A percentile compares a stretch with the other conserved stretches of the same genome.
Evolutionary conservation across 2,329 filamentous ascomycete species (phyloP).

Genomic region (Elsinoe ampelina): DNA sequence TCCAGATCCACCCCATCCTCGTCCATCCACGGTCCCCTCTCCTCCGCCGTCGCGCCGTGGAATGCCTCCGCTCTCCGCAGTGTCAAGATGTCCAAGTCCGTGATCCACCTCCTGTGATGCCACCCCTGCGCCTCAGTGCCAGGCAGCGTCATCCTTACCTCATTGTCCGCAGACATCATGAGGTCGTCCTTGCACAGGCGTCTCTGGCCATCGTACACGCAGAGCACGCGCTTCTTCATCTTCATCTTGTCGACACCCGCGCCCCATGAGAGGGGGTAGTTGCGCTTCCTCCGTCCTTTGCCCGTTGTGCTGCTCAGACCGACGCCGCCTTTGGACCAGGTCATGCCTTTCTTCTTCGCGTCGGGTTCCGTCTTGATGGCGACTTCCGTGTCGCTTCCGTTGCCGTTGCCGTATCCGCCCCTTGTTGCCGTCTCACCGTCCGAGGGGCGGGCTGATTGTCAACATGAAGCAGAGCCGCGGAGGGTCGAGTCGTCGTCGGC

Average conservation of each 20-base stretch:
- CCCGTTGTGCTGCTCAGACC: slow-evolving; percentile 41
- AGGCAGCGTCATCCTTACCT: slow-evolving; percentile 71
- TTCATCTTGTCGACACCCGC: slow-evolving; percentile 89
- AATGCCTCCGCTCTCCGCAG: slow-evolving; percentile 81
- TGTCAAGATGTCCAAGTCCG: slow-evolving; percentile 86
- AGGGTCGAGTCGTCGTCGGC: slow-evolving; percentile 45
- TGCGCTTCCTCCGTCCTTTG: slow-evolving; percentile 73
- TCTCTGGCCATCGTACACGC: slow-evolving; percentile 79
- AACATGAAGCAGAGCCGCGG: slow-evolving; percentile 32
- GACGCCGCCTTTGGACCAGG: slow-evolving; percentile 67
- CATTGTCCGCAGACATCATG: slow-evolving; percentile 93
- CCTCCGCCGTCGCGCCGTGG: slow-evolving; percentile 67
- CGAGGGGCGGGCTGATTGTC: slow-evolving; percentile 43
- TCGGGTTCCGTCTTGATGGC: slow-evolving; percentile 21
- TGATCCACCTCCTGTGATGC: slow-evolving; percentile 61
- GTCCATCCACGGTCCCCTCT: slow-evolving; percentile 76
- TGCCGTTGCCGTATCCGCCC: slow-evolving; percentile 35
- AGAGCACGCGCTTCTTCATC: slow-evolving; percentile 94
- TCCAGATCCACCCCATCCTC: slow-evolving; percentile 59
- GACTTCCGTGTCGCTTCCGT: slow-evolving; percentile 22
- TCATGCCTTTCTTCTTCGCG: slow-evolving; percentile 57
- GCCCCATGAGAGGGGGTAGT: slow-evolving; percentile 91
- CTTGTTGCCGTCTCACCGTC: slow-evolving; percentile 31
- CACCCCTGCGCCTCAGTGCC: slow-evolving; percentile 52
- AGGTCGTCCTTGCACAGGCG: slow-evolving; percentile 96